phyloP scores from a whole-genome alignment of 2,329 filamentous ascomycete genomes.

The Aspergillus neotritici region DNA sequence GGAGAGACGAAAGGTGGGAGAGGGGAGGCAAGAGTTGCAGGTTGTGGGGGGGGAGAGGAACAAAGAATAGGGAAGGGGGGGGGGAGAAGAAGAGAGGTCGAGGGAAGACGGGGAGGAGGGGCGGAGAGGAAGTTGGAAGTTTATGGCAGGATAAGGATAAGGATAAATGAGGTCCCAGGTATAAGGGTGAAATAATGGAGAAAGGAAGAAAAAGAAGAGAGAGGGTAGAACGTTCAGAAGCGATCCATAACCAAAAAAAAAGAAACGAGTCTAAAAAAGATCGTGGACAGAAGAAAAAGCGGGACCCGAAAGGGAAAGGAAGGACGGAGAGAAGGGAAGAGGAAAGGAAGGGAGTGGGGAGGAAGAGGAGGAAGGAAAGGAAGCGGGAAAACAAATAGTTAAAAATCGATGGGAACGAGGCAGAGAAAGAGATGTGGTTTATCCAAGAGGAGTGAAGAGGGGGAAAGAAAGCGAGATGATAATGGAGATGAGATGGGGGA shows the following conservation, averaged over 20 bases:
- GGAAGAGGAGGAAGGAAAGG: neutral
- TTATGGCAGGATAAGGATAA: slow-evolving; percentile 3
- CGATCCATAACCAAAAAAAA: slow-evolving; percentile 1
- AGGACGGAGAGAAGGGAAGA: slow-evolving; percentile 3
- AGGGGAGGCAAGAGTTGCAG: too few relatives aligned
- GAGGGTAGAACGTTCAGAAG: slow-evolving; percentile 1
- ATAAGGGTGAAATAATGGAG: neutral
- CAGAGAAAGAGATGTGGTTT: neutral
- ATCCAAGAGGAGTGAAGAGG: slow-evolving; percentile 1
- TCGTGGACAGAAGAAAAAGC: slow-evolving; percentile 3
- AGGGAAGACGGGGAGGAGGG: neutral
- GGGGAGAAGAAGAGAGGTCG: slow-evolving; percentile 4
- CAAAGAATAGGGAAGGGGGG: slow-evolving; percentile 1
- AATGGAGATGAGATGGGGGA: neutral
- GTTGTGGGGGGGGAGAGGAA: too few relatives aligned
- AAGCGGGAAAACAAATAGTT: neutral
- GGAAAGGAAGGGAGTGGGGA: slow-evolving; percentile 1
- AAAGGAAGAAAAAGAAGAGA: slow-evolving; percentile 5
- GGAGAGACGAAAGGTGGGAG: too few relatives aligned
- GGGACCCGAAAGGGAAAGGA: slow-evolving; percentile 7
- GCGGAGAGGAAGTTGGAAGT: neutral
- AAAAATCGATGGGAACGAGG: neutral
- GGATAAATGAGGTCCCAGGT: neutral
- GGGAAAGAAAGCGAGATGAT: slow-evolving; percentile 2
- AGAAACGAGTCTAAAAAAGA: slow-evolving; percentile 2